Base-by-base conservation (phyloP, 1,284 basidiomycete species). In the Spongiforma sp. region DNA sequence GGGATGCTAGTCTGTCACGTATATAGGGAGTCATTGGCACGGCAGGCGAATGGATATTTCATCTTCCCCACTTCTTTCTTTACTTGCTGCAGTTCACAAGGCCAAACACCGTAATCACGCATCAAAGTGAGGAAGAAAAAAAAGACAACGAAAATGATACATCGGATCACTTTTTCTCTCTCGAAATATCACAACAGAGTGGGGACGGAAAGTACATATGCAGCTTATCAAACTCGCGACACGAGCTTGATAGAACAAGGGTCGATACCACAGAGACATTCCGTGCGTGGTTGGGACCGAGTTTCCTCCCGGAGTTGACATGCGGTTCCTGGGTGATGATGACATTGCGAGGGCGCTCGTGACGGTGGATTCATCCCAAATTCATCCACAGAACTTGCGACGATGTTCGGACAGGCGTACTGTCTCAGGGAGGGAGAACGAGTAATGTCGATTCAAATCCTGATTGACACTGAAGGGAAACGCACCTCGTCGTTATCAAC, bases 401-500 rank as follows among this genome's bases (percentile, higher is more conserved):
- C 71, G 9, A 72, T 70, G 43, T 68, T 73, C 6, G 71, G 69
- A 28, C 69, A 72, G n/a, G 65, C 65, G 21, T 65, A 70, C 71
- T 72, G 30, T 43, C 6, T 15, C 7, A 21, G 11, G 37, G 30
- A 5, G 14, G 4, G 26, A 26, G 7, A 34, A 24, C 32, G 19
- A 33, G 39, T 37, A 5, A 3, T 3, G 10, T 72, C 32, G 69
- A 46, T 41, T 11, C 6, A 14, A 5, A 46, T 14, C 37, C 34
- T 21, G 14, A 30, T 55, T 32, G 4, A 34, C 17, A 6, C 0
- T 6, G 10, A 32, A 21, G 36, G 24, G 24, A 30, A 17, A 62
- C 67, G 1, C 24, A 76, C 76, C 33, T 76, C 67, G 8, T 75
- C 71, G 2, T 67, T 73, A 2, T 75, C 65, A 7, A 72, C 61